These are phyloP conservation scores for Rhododendron ferrugineum DNA, from an alignment of 148 eudicot genomes.

Conservation along the genomic window DNA sequence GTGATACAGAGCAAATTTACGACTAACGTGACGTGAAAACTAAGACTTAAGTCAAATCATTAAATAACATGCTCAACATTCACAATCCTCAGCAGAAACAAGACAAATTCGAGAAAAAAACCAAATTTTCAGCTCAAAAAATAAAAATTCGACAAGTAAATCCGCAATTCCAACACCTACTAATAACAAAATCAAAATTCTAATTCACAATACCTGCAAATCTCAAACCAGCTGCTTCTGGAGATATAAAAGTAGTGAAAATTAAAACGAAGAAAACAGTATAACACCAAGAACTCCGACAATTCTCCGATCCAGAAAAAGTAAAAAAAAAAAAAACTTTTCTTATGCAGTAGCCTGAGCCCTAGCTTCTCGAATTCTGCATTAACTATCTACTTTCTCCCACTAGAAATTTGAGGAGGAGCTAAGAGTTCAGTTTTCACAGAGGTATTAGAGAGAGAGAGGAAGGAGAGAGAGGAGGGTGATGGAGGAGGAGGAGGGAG, in stretches of 20 bases:
- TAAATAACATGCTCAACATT: background rate
- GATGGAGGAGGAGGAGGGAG: conserved; percentile 4
- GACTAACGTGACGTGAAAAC: background rate
- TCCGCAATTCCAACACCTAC: conserved; percentile 1
- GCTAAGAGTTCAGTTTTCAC: conserved; percentile 12
- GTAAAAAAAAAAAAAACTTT: background rate
- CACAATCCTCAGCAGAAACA: background rate
- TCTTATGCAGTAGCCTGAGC: background rate
- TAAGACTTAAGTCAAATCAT: background rate
- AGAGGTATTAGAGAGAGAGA: conserved; percentile 12
- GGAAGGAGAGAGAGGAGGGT: conserved; percentile 3
- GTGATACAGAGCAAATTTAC: background rate
- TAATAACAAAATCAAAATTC: conserved; percentile 1
- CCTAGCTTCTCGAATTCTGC: conserved; percentile 16
- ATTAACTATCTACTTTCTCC: conserved; percentile 19
- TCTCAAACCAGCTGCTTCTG: background rate
- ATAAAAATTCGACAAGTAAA: background rate
- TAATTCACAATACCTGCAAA: conserved; percentile 1
- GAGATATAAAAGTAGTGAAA: background rate
- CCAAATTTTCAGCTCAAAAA: background rate
- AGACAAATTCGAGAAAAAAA: conserved; percentile 3
- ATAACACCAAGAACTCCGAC: background rate
- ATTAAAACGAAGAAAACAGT: background rate
- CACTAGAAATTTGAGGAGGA: conserved; percentile 4
- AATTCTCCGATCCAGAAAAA: conserved; percentile 5